phyloP scores from a whole-genome alignment of 257 asterid species.

The Nicotiana attenuata region DNA sequence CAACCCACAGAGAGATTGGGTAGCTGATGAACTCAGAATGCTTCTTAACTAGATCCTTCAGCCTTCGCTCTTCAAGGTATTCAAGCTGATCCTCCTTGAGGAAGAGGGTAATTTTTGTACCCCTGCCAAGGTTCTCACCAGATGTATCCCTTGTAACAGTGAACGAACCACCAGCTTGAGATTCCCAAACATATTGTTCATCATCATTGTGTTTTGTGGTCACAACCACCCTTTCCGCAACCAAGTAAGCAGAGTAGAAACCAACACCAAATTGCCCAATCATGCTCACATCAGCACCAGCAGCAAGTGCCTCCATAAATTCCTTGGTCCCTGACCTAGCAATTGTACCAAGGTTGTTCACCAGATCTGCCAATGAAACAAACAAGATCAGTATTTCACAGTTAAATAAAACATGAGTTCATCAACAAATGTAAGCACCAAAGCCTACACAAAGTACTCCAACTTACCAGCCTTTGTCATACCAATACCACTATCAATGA shows the following conservation, averaged over 20 bases:
- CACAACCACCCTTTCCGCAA: constrained; percentile 57
- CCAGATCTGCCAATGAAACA: constrained; percentile 39
- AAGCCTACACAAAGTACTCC: neutral
- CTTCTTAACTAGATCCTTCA: constrained; percentile 55
- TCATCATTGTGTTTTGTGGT: constrained; percentile 57
- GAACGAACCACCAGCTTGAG: constrained; percentile 69
- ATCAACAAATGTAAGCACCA: neutral
- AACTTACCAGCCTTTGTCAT: constrained; percentile 74
- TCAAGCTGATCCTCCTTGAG: constrained; percentile 72
- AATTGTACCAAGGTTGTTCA: constrained; percentile 65
- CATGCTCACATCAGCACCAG: constrained; percentile 78
- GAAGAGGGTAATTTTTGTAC: constrained; percentile 49
- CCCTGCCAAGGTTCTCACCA: constrained; percentile 54
- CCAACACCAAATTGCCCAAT: constrained; percentile 73
- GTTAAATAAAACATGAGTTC: too few species aligned
- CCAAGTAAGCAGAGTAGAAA: constrained; percentile 60
- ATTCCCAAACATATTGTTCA: constrained; percentile 65
- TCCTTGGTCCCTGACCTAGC: constrained; percentile 69
- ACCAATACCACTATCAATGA: constrained; percentile 63
- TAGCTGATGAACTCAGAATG: constrained; percentile 66
- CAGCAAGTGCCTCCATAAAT: constrained; percentile 68
- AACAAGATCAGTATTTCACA: neutral
- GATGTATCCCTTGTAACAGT: constrained; percentile 53
- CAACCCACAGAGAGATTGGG: constrained; percentile 56
- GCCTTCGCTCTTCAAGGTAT: constrained; percentile 61